A percentile compares a stretch with the other conserved stretches of the same genome.
These are phyloP conservation scores for Ganoderma resinaceum DNA, from an alignment of 1,284 basidiomycete species.

Conservation along the genomic window DNA sequence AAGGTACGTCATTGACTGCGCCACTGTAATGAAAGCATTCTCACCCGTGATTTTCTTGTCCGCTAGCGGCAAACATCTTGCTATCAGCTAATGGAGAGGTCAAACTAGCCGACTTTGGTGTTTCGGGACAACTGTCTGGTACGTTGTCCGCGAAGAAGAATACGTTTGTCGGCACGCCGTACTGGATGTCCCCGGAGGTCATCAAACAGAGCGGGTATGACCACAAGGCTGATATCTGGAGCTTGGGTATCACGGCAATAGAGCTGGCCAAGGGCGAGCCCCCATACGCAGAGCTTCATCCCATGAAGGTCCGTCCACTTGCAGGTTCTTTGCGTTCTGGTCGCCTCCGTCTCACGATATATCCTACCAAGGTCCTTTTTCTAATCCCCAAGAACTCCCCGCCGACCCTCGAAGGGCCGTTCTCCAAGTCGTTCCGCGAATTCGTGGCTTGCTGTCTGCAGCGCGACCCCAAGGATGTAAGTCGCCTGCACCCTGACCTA, in stretches of 20 bases:
- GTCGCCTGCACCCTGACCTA: slow-evolving; percentile 36
- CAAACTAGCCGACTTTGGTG: slow-evolving; percentile 98
- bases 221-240: slow-evolving; percentile 99
- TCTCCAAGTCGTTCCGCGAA: slow-evolving; percentile 92
- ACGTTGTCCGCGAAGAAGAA: slow-evolving; percentile 99
- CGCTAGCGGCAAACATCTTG: slow-evolving; percentile 90
- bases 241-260: slow-evolving; percentile 95
- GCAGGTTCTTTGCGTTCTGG: neutral
- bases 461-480: slow-evolving; percentile 89
- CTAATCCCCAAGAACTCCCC: slow-evolving; percentile 98
- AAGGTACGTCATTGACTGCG: slow-evolving; percentile 64
- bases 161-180: slow-evolving; percentile 96
- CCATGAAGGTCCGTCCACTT: slow-evolving; percentile 90
- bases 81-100: slow-evolving; percentile 96
- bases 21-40: neutral
- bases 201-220: slow-evolving; percentile 99
- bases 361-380: slow-evolving; percentile 80
- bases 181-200: slow-evolving; percentile 99
- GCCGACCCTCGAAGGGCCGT: slow-evolving; percentile 87
- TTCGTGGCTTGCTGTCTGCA: slow-evolving; percentile 95
- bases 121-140: slow-evolving; percentile 97
- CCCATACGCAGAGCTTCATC: slow-evolving; percentile 96
- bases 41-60: neutral
- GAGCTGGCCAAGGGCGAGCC: slow-evolving; percentile 98
- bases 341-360: neutral